Conservation (phyloP, 1,284 basidiomycete genomes). For the Entoloma clypeatum region DNA sequence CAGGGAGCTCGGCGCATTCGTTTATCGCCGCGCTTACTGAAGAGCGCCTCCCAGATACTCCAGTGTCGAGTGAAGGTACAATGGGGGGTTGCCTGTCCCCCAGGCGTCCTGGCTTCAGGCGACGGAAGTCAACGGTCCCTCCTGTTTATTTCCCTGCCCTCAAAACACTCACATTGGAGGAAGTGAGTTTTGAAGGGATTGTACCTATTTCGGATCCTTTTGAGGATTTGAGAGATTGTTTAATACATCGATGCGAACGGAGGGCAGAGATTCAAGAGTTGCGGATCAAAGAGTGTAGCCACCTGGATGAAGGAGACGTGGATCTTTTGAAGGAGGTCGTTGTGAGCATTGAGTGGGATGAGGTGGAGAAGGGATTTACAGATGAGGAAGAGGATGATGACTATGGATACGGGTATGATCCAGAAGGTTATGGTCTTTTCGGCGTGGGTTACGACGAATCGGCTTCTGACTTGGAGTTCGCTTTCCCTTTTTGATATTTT, state of each 20-base stretch:
- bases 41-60: constrained; percentile 5
- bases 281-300: constrained; percentile 23
- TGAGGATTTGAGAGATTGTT: constrained; percentile 20
- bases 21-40: constrained; percentile 18
- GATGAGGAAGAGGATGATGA: constrained; percentile 22
- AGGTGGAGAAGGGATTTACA: constrained; percentile 20
- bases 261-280: constrained; percentile 26
- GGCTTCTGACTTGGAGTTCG: constrained; percentile 9
- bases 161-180: constrained; percentile 25
- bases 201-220: constrained; percentile 6
- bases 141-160: constrained; percentile 31
- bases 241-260: constrained; percentile 28
- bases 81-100: constrained; percentile 9
- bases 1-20: constrained; percentile 14
- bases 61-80: constrained; percentile 7
- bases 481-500: no score
- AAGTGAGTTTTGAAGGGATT: constrained; percentile 23
- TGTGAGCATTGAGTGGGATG: constrained; percentile 29
- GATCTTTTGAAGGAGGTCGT: constrained; percentile 24
- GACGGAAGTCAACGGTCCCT: constrained; percentile 12
- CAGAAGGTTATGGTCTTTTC: constrained; percentile 6
- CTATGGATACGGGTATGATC: constrained; percentile 14
- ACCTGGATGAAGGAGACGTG: constrained; percentile 20
- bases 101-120: constrained; percentile 7
- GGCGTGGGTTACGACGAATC: constrained; percentile 12